Evolutionary conservation across 306 rosid genomes (phyloP).

Genomic region (Dalbergia oliveri): DNA sequence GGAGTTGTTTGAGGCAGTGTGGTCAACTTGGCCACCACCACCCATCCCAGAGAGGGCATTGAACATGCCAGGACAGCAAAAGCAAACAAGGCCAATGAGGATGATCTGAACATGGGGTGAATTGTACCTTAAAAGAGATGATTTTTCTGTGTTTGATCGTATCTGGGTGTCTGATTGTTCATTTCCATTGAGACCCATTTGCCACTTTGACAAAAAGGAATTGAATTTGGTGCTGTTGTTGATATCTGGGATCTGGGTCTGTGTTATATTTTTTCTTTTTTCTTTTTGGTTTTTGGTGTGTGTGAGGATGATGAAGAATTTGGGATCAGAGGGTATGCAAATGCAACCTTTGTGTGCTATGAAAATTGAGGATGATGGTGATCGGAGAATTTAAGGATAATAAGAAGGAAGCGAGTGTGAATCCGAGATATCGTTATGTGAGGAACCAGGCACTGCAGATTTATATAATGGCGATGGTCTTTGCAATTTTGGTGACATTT

Average conservation of each 20-base stretch:
- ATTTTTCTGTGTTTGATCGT: neutral
- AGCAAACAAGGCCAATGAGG: slow-evolving; percentile 73
- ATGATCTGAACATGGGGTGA: slow-evolving; percentile 67
- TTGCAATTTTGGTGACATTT: neutral
- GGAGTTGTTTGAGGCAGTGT: slow-evolving; percentile 76
- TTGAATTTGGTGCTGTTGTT: neutral
- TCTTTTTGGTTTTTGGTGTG: too few relatives aligned
- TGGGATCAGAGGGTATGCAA: neutral
- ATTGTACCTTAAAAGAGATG: slow-evolving; percentile 58
- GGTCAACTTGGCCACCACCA: slow-evolving; percentile 75
- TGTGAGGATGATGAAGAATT: neutral
- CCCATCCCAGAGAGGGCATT: slow-evolving; percentile 87
- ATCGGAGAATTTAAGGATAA: slow-evolving; percentile 5
- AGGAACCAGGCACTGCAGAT: too few relatives aligned
- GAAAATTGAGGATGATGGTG: neutral
- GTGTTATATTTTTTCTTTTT: neutral
- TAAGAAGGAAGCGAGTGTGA: neutral
- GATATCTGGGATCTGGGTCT: neutral
- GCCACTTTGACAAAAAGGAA: too few relatives aligned
- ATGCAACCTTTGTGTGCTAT: neutral
- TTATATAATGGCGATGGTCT: too few relatives aligned
- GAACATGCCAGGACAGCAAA: slow-evolving; percentile 91
- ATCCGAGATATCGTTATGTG: too few relatives aligned
- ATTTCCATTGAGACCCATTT: slow-evolving; percentile 61
- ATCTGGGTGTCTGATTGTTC: slow-evolving; percentile 43